A percentile compares a stretch with the other conserved stretches of the same genome.
These are phyloP conservation scores for Russula earlei DNA, from an alignment of 768 basidiomycete species.

Conservation along the genomic window DNA sequence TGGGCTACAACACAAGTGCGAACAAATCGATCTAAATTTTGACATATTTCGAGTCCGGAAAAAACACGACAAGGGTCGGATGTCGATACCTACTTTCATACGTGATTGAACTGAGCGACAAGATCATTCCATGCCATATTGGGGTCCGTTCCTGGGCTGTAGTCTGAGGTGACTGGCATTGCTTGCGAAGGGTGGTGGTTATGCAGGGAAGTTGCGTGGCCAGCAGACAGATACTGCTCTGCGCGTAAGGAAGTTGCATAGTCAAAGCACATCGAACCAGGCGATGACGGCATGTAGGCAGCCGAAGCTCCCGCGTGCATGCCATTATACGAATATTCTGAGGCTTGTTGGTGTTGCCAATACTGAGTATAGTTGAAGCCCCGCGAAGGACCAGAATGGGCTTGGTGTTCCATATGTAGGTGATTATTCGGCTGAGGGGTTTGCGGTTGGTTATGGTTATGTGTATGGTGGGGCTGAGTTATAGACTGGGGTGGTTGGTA, in stretches of 20 bases:
- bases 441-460: constrained; percentile 7
- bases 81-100: constrained; percentile 9
- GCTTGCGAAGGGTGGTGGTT: neutral
- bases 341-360: constrained; percentile 16
- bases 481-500: neutral
- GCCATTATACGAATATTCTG: constrained; percentile 11
- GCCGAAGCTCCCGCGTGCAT: constrained; percentile 4
- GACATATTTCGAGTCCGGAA: neutral
- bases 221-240: constrained; percentile 12
- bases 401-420: constrained; percentile 12
- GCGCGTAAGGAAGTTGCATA: constrained; percentile 19
- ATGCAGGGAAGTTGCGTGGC: constrained; percentile 5
- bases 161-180: constrained; percentile 16
- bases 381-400: constrained; percentile 1
- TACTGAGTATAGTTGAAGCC: constrained; percentile 18
- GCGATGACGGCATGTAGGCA: constrained; percentile 9
- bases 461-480: constrained; percentile 2
- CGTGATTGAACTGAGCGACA: constrained; percentile 21
- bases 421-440: constrained; percentile 4
- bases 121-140: constrained; percentile 20
- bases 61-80: constrained; percentile 1
- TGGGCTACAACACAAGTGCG: constrained; percentile 15
- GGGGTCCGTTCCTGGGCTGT: constrained; percentile 16
- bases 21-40: constrained; percentile 1
- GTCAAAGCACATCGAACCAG: constrained; percentile 19